Percentiles rank a stretch among this genome's conserved stretches.
These are phyloP conservation scores for Boletus rubroflammeus DNA, from an alignment of 768 basidiomycete species.

Conservation along the genomic window DNA sequence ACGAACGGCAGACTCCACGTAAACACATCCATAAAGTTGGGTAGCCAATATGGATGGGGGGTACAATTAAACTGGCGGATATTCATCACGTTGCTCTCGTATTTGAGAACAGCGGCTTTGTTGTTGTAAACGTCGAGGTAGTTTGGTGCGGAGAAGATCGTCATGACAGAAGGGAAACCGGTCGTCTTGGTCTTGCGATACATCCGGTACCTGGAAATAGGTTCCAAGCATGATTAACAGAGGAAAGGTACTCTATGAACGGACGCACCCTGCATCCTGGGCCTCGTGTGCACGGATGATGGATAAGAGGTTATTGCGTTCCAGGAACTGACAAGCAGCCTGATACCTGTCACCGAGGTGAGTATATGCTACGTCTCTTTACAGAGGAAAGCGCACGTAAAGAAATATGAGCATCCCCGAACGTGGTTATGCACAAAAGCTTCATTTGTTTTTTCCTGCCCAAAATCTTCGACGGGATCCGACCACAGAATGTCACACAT, in stretches of 20 bases:
- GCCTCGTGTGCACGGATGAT: constrained; percentile 99
- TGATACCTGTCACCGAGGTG: constrained; percentile 62
- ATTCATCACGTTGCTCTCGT: constrained; percentile 98
- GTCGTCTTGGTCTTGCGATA: constrained; percentile 98
- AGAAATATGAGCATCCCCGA: constrained; percentile 95
- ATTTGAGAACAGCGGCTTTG: constrained; percentile 98
- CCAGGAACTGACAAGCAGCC: constrained; percentile 95
- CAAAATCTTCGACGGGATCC: constrained; percentile 97
- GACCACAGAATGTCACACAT: constrained; percentile 99
- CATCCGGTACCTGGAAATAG: constrained; percentile 78
- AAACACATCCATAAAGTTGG: constrained; percentile 99
- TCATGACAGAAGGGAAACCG: constrained; percentile 99
- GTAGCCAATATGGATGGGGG: constrained; percentile 96
- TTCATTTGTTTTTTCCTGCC: constrained; percentile 86
- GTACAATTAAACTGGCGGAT: constrained; percentile 97
- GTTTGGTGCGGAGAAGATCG: constrained; percentile 98
- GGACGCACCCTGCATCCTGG: constrained; percentile 89
- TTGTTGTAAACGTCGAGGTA: constrained; percentile 99
- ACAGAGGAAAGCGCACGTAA: constrained; percentile 50
- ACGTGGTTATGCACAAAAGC: constrained; percentile 96
- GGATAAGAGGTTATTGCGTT: constrained; percentile 92
- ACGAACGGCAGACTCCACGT: constrained; percentile 99
- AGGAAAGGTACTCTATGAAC: neutral
- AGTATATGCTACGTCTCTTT: neutral
- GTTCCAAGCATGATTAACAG: neutral